Evolutionary conservation across 768 basidiomycete species (phyloP), one percentile per base, ranked within the genome.

Genomic region (Trametopsis cervina): DNA sequence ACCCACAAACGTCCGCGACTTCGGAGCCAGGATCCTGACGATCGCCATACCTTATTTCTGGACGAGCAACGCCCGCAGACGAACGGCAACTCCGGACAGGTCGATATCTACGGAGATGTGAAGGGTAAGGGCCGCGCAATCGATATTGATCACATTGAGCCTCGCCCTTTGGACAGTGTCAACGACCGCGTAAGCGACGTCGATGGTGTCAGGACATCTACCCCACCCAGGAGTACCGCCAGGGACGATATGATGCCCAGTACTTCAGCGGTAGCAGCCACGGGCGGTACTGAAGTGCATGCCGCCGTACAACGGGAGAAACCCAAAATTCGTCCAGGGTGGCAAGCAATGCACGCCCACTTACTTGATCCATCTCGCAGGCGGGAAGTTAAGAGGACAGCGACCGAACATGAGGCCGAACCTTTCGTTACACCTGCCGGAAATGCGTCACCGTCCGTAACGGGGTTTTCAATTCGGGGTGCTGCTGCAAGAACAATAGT

Each of bases 81-180:
- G 6, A 15, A 27, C 24, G n/a, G 18, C 15, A 27, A 24, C n/a
- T 44, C 43, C 29, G 29, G 15, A 7, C 29, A 33, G 15, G 29
- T 7, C 29, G 29, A 7, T 33, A 33, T 33, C 15, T 7, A 15
- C 29, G 15, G 27, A 11, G 48, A 43, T 41, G 27, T n/a, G 29
- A 52, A 52, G 36, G 51, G 51, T 15, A 52, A 52, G 29, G 45
- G 51, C 20, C 45, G 51, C 25, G 51, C 51, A 15, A 26, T 38
- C 18, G 46, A 40, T 13, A 27, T 26, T 40, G 46, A 15, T 17
- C 12, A 33, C 29, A 33, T 7, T 7, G 29, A n/a, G n/a, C n/a
- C n/a, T n/a, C n/a, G n/a, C n/a, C n/a, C n/a, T n/a, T n/a, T n/a
- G n/a, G n/a, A n/a, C n/a, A n/a, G n/a, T n/a, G n/a, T n/a, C n/a